Evolutionary conservation across 129 eudicot genomes (phyloP), one percentile per base, ranked within the genome.

Genomic region (Arctium minus): DNA sequence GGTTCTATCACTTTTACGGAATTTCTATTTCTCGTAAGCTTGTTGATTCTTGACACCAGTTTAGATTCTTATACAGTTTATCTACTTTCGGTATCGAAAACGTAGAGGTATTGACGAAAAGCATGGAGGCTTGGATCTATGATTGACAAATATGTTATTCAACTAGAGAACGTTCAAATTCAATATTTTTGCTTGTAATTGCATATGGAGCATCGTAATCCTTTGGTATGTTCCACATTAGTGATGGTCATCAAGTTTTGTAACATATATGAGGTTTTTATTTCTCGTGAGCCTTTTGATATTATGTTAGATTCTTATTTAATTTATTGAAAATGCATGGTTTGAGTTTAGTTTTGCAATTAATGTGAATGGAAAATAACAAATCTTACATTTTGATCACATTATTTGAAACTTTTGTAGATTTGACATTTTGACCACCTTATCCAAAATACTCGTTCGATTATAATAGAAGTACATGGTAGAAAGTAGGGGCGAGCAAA

Each of bases 31-130:
- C 18, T 38, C 12, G 7, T 60, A n/a, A 44, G 37, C 9, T 15
- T 56, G 65, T 71, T 32, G 44, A 70, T 86, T 90, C 92, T 91
- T 89, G 82, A 91, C 73, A 8, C 31, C 37, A 22, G 77, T 6
- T 31, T 76, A 93, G 98, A 93, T 93, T 80, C 77, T 93, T 33
- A 71, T 83, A 73, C 98, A 93, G 78, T 93, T 93, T 73, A 33
- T 90, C 60, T 91, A 91, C 77, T 93, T 86, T 64, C 90, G 86
- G 74, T 70, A 75, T 73, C 87, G 74, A 75, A 64, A 83, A 74
- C 83, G 39, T 15, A 75, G 75, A 18, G 50, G 73, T 77, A 79
- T 40, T 64, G 92, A 86, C 70, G 69, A 29, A 8, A 86, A 67
- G 80, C 82, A 65, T n/a, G 80, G 50, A 56, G 84, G 80, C 62